A percentile compares a stretch with the other conserved stretches of the same genome.
phyloP scores from a whole-genome alignment of 176 grass and related monocot genomes.

The Hordeum vulgare region MorexV3_pseudomolecules_assembly NC_058523.1:19696067-19696566 shows the following conservation, averaged over 20 bases:
- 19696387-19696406: neutral
- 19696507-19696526: neutral
- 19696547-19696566: neutral
- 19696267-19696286: slow-evolving; percentile 94
- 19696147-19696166: neutral
- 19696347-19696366: neutral
- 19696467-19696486: neutral
- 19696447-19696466: slow-evolving; percentile 18
- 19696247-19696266: slow-evolving; percentile 56
- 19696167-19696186: neutral
- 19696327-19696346: slow-evolving; percentile 20
- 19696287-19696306: slow-evolving; percentile 73
- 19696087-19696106: slow-evolving; percentile 90
- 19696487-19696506: neutral
- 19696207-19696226: neutral
- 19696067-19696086: slow-evolving; percentile 80
- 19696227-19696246: slow-evolving; percentile 23
- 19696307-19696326: slow-evolving; percentile 68
- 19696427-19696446: neutral
- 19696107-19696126: slow-evolving; percentile 84
- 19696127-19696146: slow-evolving; percentile 40
- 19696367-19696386: slow-evolving; percentile 2
- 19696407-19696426: neutral
- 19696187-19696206: no score
- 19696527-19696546: neutral